A percentile compares a stretch with the other conserved stretches of the same genome.
These are phyloP conservation scores for Phaeosphaeria sp. DNA, from an alignment of 2,329 filamentous ascomycete species.

Conservation along the genomic window DNA sequence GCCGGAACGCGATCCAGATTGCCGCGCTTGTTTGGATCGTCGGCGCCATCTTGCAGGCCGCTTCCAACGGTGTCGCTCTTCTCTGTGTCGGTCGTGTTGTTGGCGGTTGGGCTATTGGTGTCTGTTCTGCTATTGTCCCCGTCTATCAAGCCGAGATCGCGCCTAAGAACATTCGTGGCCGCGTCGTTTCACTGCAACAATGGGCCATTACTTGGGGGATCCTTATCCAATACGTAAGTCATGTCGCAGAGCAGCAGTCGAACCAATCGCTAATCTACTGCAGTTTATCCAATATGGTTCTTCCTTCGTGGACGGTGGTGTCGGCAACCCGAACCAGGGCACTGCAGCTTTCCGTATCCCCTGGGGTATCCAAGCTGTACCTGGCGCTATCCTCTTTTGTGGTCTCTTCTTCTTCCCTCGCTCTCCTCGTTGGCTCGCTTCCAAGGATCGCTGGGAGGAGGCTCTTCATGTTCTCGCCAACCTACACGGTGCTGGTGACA, in stretches of 20 bases:
- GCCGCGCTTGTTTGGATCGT: slow-evolving; percentile 56
- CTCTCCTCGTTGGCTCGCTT: slow-evolving; percentile 74
- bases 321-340: slow-evolving; percentile 52
- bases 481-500: slow-evolving; percentile 65
- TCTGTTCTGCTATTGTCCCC: slow-evolving; percentile 88
- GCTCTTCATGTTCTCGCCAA: slow-evolving; percentile 61
- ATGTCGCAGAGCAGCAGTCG: not conserved
- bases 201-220: slow-evolving; percentile 76
- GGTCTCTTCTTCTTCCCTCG: slow-evolving; percentile 52
- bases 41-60: slow-evolving; percentile 51
- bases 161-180: slow-evolving; percentile 56
- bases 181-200: slow-evolving; percentile 70
- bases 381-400: slow-evolving; percentile 47
- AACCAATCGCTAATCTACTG: not conserved
- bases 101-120: slow-evolving; percentile 85
- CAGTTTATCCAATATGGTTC: slow-evolving; percentile 69
- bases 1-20: slow-evolving; percentile 53
- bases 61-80: slow-evolving; percentile 47
- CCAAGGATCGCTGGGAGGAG: slow-evolving; percentile 72
- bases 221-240: slow-evolving; percentile 63
- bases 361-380: slow-evolving; percentile 53
- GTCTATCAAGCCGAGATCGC: slow-evolving; percentile 91
- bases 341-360: slow-evolving; percentile 50
- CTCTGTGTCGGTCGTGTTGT: slow-evolving; percentile 69
- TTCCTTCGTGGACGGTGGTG: slow-evolving; percentile 59